Base-by-base conservation (phyloP, 345 rosid species). In the Gossypium herbaceum region DNA sequence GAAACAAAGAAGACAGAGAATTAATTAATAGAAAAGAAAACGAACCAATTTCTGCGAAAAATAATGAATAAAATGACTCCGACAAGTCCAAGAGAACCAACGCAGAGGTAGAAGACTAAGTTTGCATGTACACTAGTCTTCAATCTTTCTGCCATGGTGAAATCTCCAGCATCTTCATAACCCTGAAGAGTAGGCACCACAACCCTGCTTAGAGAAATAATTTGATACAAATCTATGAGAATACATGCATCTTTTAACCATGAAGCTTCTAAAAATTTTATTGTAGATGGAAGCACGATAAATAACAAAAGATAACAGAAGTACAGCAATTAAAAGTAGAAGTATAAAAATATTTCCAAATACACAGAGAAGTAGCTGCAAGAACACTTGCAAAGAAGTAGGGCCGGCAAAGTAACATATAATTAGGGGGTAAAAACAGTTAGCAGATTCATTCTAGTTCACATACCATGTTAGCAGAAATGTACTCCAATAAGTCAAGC, bases 111-210 rank as follows among this genome's bases (percentile, higher is more conserved):
- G 82, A 91, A 91, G 57, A 87, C 83, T 77, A 91, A 81, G 87
- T 91, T 91, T 52, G 82, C 90, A 68, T 81, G 94, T 44, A 89
- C 56, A 66, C 97, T 91, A 25, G 91, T 91, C 89, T 77, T 86
- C 81, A 91, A 76, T 84, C 90, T 85, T 84, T 91, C 97, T 20
- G 84, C 79, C 76, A 89, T 68, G 10, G 90, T 89, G 77, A 91
- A 91, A 80, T 91, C 97, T 56, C 97, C 97, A 47, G 97, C 97
- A 88, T 89, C 97, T 91, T 91, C 94, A 79, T 80, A 89, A 83
- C 97, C 97, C 91, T 89, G 91, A 64, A 91, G 83, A 75, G 90
- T 88, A 76, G 94, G 94, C 87, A 84, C 94, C 81, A 86, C 92
- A 70, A 88, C 88, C 97, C 97, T 91, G 91, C 85, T 82, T 82